These are phyloP conservation scores for Termitomyces sp. DNA, from an alignment of 768 basidiomycete genomes.

Conservation along the genomic window DNA sequence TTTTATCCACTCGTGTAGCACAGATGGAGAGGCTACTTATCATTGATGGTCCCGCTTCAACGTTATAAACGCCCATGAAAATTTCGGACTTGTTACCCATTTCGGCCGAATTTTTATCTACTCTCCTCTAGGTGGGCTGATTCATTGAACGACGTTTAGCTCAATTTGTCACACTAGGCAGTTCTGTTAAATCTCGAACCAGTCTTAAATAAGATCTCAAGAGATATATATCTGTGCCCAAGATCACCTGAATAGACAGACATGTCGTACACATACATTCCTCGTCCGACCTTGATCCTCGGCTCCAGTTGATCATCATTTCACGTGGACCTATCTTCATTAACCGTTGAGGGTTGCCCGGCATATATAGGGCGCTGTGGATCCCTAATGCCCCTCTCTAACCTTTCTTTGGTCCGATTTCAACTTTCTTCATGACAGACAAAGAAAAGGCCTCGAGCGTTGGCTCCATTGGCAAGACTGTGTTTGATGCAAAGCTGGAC, in stretches of 20 bases:
- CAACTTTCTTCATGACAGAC: background rate
- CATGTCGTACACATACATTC: background rate
- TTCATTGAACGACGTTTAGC: background rate
- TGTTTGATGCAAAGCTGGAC: constrained; percentile 27
- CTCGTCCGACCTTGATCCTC: background rate
- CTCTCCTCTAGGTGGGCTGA: background rate
- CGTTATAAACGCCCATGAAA: background rate
- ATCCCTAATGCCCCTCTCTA: too few species aligned
- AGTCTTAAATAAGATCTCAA: background rate
- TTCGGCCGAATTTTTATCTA: background rate
- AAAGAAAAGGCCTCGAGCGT: background rate
- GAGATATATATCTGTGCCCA: background rate
- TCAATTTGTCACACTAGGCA: too few species aligned
- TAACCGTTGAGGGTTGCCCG: background rate
- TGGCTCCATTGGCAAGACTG: background rate
- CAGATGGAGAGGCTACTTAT: background rate
- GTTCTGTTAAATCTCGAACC: background rate
- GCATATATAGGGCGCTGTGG: background rate
- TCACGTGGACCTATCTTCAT: background rate
- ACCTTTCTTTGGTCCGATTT: background rate
- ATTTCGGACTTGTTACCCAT: background rate
- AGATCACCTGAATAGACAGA: background rate
- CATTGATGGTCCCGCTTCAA: background rate
- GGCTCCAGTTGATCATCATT: background rate
- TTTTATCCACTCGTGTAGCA: background rate